phyloP scores from a whole-genome alignment of 2,329 filamentous ascomycete genomes.

The Ophiostoma himal-ulmi region DNA sequence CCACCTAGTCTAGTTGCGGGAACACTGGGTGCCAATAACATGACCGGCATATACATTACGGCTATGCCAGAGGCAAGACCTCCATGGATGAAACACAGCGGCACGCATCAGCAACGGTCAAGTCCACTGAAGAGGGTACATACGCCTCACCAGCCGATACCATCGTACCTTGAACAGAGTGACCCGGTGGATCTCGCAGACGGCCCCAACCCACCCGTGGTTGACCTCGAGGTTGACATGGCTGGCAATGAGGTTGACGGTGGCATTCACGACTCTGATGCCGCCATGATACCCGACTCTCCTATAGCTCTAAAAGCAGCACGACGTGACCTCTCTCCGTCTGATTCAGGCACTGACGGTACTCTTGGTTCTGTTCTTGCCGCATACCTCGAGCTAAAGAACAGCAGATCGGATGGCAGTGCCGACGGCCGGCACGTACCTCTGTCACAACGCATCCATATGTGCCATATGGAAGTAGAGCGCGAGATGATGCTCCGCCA shows the following conservation, averaged over 20 bases:
- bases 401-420: not conserved
- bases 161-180: not conserved
- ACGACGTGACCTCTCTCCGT: not conserved
- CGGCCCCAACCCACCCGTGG: not conserved
- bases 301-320: not conserved
- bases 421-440: not conserved
- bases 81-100: not conserved
- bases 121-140: not conserved
- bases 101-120: not conserved
- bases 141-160: not conserved
- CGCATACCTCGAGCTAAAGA: not conserved
- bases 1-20: not conserved
- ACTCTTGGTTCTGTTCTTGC: not conserved
- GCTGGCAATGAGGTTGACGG: not conserved
- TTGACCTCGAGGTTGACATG: slow-evolving; percentile 9
- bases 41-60: not conserved
- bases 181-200: not conserved
- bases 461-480: not conserved
- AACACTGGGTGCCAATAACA: not conserved
- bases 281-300: not conserved
- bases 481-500: not conserved
- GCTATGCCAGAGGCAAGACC: not conserved
- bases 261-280: not conserved
- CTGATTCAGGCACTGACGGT: not conserved
- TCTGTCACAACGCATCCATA: slow-evolving; percentile 4